Evolutionary conservation across 2,329 filamentous ascomycete species (phyloP).

Genomic region (Arthrocladium fulminans): DNA sequence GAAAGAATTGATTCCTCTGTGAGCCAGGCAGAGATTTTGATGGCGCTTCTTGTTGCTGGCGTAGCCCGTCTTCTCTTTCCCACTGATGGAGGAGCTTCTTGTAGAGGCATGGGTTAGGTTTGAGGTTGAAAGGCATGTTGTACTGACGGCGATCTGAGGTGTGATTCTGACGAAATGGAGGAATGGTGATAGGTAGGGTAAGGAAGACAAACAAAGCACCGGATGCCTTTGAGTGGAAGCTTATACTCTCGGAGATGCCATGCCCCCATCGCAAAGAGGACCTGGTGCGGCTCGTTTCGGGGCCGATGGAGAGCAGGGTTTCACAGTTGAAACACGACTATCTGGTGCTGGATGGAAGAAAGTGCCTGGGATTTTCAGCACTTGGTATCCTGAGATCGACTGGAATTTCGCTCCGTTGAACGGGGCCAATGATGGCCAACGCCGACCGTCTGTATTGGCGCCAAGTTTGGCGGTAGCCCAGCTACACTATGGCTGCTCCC

Average conservation of each 20-base stretch:
- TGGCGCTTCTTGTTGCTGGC: not conserved
- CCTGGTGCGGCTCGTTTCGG: not conserved
- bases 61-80: conserved; percentile 4
- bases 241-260: not conserved
- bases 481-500: no score
- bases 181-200: not conserved
- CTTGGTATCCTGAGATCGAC: no score
- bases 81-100: not conserved
- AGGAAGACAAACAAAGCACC: not conserved
- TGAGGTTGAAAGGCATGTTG: conserved; percentile 1
- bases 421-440: no score
- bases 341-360: no score
- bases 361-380: no score
- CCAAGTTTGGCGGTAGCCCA: no score
- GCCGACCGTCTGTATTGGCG: no score
- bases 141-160: not conserved
- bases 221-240: not conserved
- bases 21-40: not conserved
- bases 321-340: no score
- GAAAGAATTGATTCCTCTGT: not conserved
- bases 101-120: conserved; percentile 3
- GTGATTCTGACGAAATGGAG: not conserved
- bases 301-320: no score
- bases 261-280: not conserved
- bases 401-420: no score